Evolutionary conservation across 2,329 filamentous ascomycete genomes (phyloP).

Genomic region (Rhinocladiella mackenziei): DNA sequence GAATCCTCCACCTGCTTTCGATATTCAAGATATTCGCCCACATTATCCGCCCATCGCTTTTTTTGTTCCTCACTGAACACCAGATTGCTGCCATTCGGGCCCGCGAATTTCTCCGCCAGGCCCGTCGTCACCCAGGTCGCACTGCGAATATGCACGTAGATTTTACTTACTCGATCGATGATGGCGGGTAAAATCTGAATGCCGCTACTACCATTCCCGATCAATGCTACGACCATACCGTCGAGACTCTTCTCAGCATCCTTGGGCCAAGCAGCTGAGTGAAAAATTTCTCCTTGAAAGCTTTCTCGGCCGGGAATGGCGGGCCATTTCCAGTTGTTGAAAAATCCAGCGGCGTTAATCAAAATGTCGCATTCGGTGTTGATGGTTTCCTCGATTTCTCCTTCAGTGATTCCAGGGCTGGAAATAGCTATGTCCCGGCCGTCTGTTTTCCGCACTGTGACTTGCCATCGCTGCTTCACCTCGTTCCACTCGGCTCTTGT

Average conservation of each 20-base stretch:
- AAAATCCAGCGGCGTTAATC: conserved; percentile 9
- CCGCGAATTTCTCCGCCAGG: not conserved
- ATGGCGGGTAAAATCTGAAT: conserved; percentile 40
- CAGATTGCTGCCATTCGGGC: not conserved
- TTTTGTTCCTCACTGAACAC: conserved; percentile 5
- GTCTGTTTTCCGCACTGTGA: not conserved
- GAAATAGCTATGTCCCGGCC: not conserved
- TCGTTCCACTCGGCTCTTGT: conserved; percentile 15
- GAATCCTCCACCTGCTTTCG: conserved; percentile 1
- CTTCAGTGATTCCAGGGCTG: not conserved
- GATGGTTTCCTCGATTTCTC: conserved; percentile 31
- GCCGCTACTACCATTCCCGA: conserved; percentile 39
- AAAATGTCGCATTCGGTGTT: conserved; percentile 49
- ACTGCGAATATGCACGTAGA: not conserved
- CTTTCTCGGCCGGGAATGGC: conserved; percentile 29
- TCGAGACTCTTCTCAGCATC: conserved; percentile 29
- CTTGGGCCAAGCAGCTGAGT: conserved; percentile 42
- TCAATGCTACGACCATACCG: conserved; percentile 34
- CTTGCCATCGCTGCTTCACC: conserved; percentile 10
- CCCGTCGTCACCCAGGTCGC: not conserved
- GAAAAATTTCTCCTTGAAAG: conserved; percentile 37
- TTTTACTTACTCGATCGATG: not conserved
- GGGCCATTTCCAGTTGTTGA: conserved; percentile 32
- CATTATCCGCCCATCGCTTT: not conserved
- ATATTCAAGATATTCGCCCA: conserved; percentile 1